phyloP scores from a whole-genome alignment of 2,329 filamentous ascomycete species.

The Beauveria brongniartii region DNA sequence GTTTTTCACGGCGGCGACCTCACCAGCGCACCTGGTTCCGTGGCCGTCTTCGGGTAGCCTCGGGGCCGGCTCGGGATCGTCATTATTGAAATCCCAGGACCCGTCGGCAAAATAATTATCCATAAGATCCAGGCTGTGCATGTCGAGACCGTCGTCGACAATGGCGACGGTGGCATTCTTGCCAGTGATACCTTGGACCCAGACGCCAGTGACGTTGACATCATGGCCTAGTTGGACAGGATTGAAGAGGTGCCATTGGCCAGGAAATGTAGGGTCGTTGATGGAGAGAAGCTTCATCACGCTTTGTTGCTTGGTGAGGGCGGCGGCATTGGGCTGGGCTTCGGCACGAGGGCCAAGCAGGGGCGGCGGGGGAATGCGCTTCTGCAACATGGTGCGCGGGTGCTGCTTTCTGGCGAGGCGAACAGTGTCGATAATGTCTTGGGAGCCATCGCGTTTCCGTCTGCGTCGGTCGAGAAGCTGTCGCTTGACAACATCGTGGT shows the following conservation, averaged over 20 bases:
- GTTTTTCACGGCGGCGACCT: conserved; percentile 87
- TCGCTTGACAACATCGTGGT: conserved; percentile 49
- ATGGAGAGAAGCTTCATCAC: conserved; percentile 66
- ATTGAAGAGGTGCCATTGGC: conserved; percentile 96
- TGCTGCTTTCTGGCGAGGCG: conserved; percentile 70
- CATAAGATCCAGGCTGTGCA: conserved; percentile 87
- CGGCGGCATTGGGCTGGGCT: conserved; percentile 24
- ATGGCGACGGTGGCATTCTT: conserved; percentile 85
- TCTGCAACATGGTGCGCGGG: conserved; percentile 43
- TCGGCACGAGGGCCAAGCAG: conserved; percentile 17
- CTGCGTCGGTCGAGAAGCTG: conserved; percentile 47
- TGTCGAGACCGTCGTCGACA: conserved; percentile 91
- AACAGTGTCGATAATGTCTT: conserved; percentile 63
- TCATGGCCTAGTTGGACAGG: conserved; percentile 74
- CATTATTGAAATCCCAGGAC: conserved; percentile 94
- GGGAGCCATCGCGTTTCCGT: conserved; percentile 46
- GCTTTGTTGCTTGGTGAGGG: conserved; percentile 48
- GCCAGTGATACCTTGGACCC: conserved; percentile 85
- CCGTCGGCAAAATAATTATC: conserved; percentile 90
- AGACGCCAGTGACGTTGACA: conserved; percentile 91
- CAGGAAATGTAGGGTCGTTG: conserved; percentile 78
- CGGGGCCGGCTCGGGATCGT: conserved; percentile 68
- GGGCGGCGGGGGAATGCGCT: conserved; percentile 38
- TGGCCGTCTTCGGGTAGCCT: conserved; percentile 79
- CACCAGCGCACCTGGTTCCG: conserved; percentile 89